Evolutionary conservation across 2,329 filamentous ascomycete genomes (phyloP).

Genomic region (Pseudopithomyces chartarum): DNA sequence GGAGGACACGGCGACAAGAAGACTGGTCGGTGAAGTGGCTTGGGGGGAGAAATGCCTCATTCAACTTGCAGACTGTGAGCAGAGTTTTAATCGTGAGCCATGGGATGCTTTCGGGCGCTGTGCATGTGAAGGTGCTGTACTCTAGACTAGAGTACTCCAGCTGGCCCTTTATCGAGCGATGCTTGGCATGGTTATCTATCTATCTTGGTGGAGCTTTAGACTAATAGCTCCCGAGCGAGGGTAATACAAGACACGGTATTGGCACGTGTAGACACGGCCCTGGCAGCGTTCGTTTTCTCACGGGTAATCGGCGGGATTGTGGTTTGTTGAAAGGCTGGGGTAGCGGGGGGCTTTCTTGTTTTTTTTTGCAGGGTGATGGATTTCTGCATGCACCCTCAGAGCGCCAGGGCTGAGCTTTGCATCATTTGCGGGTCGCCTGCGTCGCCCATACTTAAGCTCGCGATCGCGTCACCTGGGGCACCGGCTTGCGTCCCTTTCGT

Average conservation of each 20-base stretch:
- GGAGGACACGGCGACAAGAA: conserved; percentile 3
- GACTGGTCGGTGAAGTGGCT: conserved; percentile 9
- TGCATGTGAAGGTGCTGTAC: neutral
- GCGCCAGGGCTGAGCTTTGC: conserved; percentile 33
- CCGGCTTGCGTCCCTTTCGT: conserved; percentile 12
- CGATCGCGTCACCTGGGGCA: conserved; percentile 19
- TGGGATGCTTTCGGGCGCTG: no score
- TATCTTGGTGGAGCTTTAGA: neutral
- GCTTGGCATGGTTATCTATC: neutral
- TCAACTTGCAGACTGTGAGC: neutral
- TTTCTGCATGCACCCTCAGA: conserved; percentile 30
- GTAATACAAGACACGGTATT: conserved; percentile 21
- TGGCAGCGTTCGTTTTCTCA: conserved; percentile 16
- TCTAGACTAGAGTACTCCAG: no score
- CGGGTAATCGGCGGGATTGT: neutral
- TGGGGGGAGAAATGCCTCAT: conserved; percentile 1
- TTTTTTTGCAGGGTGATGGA: conserved; percentile 22
- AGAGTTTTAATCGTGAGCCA: no score
- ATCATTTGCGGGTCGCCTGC: conserved; percentile 34
- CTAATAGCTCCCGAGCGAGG: neutral
- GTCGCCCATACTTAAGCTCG: conserved; percentile 31
- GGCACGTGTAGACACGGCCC: conserved; percentile 15
- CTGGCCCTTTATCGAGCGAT: neutral
- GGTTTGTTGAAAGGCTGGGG: conserved; percentile 6
- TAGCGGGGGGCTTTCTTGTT: conserved; percentile 17